Evolutionary conservation across 2,329 filamentous ascomycete species (phyloP).

Genomic region (Ophiocordyceps unilateralis): DNA sequence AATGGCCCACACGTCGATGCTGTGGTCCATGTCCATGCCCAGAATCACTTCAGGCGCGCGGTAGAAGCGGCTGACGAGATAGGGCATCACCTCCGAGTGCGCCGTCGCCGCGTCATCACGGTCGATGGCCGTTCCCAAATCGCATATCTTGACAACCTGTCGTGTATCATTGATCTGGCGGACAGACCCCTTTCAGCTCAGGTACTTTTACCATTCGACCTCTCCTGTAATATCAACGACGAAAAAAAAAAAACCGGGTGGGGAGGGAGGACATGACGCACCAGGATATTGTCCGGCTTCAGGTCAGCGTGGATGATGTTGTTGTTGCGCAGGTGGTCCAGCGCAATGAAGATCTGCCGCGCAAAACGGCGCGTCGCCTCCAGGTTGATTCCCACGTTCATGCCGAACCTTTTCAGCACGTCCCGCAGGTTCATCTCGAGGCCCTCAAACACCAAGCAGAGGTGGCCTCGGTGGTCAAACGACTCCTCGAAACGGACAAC

Average conservation of each 20-base stretch:
- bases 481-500: conserved; percentile 72
- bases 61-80: conserved; percentile 94
- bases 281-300: conserved; percentile 94
- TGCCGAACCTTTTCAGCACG: conserved; percentile 87
- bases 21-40: conserved; percentile 88
- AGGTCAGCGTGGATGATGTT: conserved; percentile 91
- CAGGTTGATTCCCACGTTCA: conserved; percentile 83
- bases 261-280: too few relatives aligned
- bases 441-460: conserved; percentile 96
- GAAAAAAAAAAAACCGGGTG: too few relatives aligned
- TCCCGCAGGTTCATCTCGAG: conserved; percentile 85
- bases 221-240: too few relatives aligned
- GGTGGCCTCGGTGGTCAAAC: conserved; percentile 87
- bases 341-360: conserved; percentile 80
- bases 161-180: conserved; percentile 57
- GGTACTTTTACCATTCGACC: too few relatives aligned
- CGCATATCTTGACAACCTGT: conserved; percentile 82
- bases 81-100: conserved; percentile 75
- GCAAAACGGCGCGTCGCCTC: conserved; percentile 77
- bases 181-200: too few relatives aligned
- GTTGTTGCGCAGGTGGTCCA: conserved; percentile 78
- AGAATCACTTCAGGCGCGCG: conserved; percentile 93
- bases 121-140: conserved; percentile 90
- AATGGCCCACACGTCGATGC: conserved; percentile 94
- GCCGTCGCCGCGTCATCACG: conserved; percentile 57